These are phyloP conservation scores for Phoma sp. DNA, from an alignment of 2,329 filamentous ascomycete species.

Conservation along the genomic window DNA sequence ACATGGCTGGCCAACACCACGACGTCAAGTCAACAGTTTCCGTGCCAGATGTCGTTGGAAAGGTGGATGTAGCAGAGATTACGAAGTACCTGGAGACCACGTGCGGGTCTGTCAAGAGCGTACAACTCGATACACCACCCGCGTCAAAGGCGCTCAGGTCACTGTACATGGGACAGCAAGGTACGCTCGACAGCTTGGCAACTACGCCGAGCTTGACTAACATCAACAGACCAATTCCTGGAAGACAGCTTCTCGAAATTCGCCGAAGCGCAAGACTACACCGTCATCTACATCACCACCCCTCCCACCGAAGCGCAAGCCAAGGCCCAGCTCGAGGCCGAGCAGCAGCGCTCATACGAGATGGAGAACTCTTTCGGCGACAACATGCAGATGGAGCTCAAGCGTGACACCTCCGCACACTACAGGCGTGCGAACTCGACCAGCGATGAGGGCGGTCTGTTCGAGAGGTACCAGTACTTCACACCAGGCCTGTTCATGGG, in stretches of 20 bases:
- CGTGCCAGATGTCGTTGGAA: conserved; percentile 62
- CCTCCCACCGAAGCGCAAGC: conserved; percentile 52
- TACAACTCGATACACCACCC: conserved; percentile 24
- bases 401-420: conserved; percentile 64
- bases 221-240: conserved; percentile 29
- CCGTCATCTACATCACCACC: conserved; percentile 77
- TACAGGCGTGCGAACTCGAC: conserved; percentile 32
- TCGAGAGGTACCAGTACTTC: conserved; percentile 95
- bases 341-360: conserved; percentile 61
- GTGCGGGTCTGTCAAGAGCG: conserved; percentile 52
- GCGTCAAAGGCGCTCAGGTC: conserved; percentile 21
- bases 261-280: conserved; percentile 65
- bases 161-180: conserved; percentile 26
- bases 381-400: conserved; percentile 74
- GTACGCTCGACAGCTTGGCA: conserved; percentile 17
- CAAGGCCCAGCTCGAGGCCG: conserved; percentile 30
- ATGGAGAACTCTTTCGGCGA: conserved; percentile 68
- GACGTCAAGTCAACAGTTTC: conserved; percentile 61
- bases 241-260: conserved; percentile 45
- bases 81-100: conserved; percentile 53
- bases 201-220: conserved; percentile 4
- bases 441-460: conserved; percentile 59
- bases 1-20: conserved; percentile 58
- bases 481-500: conserved; percentile 93
- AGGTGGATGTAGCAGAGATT: conserved; percentile 55